phyloP scores from a whole-genome alignment of 805 yeast genomes.

The Hanseniaspora lachancei region DNA sequence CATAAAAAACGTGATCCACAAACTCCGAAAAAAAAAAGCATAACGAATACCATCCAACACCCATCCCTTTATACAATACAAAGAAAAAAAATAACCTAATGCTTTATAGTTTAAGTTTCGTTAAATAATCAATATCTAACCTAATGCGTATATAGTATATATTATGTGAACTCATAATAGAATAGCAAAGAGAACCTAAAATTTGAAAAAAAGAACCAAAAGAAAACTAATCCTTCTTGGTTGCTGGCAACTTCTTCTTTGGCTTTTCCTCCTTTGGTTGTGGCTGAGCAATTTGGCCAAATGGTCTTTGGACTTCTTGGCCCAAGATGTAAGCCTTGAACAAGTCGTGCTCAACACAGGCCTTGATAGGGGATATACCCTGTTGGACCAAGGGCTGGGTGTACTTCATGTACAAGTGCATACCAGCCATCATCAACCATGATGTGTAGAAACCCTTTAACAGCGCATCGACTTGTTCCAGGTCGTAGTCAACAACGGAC shows the following conservation, averaged over 20 bases:
- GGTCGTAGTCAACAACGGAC: constrained; percentile 89
- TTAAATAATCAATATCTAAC: background rate
- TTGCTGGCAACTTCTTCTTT: constrained; percentile 47
- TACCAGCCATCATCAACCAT: constrained; percentile 92
- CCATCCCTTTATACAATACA: too few species aligned
- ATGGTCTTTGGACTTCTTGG: constrained; percentile 82
- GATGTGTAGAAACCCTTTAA: constrained; percentile 78
- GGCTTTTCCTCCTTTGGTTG: constrained; percentile 53
- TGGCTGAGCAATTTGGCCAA: constrained; percentile 31
- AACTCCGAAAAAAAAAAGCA: background rate
- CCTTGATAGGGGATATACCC: constrained; percentile 77
- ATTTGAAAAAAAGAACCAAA: constrained; percentile 79
- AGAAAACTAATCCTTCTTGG: constrained; percentile 81
- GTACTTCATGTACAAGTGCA: constrained; percentile 95
- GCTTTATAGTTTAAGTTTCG: too few species aligned
- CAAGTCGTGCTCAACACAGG: constrained; percentile 77
- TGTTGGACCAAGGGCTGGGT: constrained; percentile 96
- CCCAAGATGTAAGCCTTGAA: constrained; percentile 85
- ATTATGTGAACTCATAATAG: background rate
- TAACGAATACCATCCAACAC: too few species aligned
- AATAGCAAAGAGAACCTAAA: constrained; percentile 18
- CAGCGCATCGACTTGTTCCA: constrained; percentile 66
- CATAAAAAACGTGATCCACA: background rate
- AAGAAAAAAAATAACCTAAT: too few species aligned
- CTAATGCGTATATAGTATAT: background rate